A percentile compares a stretch with the other conserved stretches of the same genome.
Evolutionary conservation across 352 stramenopile species (phyloP).

Genomic region (Pythium dissotocum): DNA sequence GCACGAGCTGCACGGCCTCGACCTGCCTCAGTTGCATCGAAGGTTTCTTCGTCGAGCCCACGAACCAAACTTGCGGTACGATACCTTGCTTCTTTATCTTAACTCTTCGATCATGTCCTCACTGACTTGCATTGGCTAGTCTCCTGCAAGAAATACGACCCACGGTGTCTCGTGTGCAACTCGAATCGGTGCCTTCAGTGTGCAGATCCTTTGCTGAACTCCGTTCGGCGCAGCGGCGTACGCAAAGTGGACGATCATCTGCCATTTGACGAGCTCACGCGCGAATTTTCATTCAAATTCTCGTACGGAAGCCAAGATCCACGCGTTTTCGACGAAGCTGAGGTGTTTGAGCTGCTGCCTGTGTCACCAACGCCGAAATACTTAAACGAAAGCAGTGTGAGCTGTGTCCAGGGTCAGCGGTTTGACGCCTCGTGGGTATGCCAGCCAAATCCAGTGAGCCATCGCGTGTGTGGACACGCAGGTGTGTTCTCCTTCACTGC

Average conservation of each 20-base stretch:
- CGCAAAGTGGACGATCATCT: slow-evolving; percentile 65
- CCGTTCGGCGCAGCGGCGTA: slow-evolving; percentile 86
- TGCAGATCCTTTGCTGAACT: slow-evolving; percentile 90
- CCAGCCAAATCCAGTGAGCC: slow-evolving; percentile 41
- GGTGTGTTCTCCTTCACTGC: slow-evolving; percentile 90
- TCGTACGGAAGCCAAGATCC: slow-evolving; percentile 90
- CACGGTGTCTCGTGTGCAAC: slow-evolving; percentile 90
- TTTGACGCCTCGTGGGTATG: slow-evolving; percentile 75
- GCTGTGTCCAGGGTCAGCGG: slow-evolving; percentile 62
- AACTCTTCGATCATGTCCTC: neutral
- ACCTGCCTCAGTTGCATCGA: slow-evolving; percentile 85
- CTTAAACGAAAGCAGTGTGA: slow-evolving; percentile 58
- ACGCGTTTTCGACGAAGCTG: slow-evolving; percentile 92
- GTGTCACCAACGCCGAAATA: slow-evolving; percentile 8
- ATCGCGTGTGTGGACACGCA: slow-evolving; percentile 90
- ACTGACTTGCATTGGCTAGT: slow-evolving; percentile 28
- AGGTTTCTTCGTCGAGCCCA: slow-evolving; percentile 82
- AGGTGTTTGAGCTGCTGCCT: slow-evolving; percentile 65
- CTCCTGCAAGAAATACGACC: slow-evolving; percentile 87
- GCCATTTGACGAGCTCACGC: slow-evolving; percentile 85
- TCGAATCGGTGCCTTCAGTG: slow-evolving; percentile 81
- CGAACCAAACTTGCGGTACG: slow-evolving; percentile 69
- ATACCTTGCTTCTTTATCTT: neutral
- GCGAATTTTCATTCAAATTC: slow-evolving; percentile 90
- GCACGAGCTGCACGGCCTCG: slow-evolving; percentile 79